Evolutionary conservation across 306 rosid genomes (phyloP).

Genomic region (Citrullus mucosospermus): DNA sequence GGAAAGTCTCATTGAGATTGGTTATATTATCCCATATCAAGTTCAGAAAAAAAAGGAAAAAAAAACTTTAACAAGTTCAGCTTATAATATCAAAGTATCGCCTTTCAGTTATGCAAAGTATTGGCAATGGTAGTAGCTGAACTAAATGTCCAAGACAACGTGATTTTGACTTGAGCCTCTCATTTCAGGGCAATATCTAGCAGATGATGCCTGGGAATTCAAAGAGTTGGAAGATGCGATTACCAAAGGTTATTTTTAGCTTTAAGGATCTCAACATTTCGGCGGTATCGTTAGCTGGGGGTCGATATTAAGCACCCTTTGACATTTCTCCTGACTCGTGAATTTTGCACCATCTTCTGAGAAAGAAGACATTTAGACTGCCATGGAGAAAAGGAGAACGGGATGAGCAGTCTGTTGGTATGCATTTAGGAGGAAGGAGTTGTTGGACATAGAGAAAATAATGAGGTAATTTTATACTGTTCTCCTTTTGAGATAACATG

Average conservation of each 20-base stretch:
- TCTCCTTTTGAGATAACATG: background rate
- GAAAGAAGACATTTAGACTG: background rate
- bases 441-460: background rate
- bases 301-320: background rate
- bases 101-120: background rate
- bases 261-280: background rate
- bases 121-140: background rate
- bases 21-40: background rate
- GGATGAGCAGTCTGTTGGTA: background rate
- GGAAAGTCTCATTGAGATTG: background rate
- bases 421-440: background rate
- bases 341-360: background rate
- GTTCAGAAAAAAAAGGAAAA: background rate
- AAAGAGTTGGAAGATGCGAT: conserved; percentile 74
- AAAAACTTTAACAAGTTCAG: background rate
- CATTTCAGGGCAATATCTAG: conserved; percentile 65
- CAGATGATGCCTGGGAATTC: conserved; percentile 93
- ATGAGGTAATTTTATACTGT: background rate
- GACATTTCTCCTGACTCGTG: background rate
- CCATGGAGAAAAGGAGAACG: background rate
- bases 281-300: background rate
- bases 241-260: conserved; percentile 52
- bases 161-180: background rate
- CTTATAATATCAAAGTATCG: background rate
- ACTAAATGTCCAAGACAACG: background rate